Percentiles rank a stretch among this genome's conserved stretches.
These are phyloP conservation scores for Calamus simplicifolius DNA, from an alignment of 176 grass and related monocot genomes.

Conservation along the genomic window DNA sequence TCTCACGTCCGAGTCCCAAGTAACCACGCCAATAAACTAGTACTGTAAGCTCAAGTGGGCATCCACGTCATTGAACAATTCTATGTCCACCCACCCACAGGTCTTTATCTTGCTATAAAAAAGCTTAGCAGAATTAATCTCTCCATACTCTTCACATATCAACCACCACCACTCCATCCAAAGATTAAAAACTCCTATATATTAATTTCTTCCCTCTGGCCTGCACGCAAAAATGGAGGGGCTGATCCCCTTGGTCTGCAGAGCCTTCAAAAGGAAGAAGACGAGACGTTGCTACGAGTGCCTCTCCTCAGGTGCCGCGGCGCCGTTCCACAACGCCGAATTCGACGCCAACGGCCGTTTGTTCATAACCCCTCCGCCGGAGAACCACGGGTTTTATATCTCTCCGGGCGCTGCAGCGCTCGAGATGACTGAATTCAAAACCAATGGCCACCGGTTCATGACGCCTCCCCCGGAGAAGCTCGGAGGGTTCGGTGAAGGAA, in stretches of 20 bases:
- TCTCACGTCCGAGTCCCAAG: no score
- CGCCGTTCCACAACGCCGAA: background rate
- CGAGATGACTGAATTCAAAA: background rate
- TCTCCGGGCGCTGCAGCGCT: background rate
- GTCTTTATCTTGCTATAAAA: no score
- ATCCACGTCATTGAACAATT: no score
- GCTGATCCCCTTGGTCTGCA: slow-evolving; percentile 37
- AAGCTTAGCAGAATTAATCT: background rate
- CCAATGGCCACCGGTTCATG: background rate
- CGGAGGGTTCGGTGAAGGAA: no score
- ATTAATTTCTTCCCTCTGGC: background rate
- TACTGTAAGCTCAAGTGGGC: no score
- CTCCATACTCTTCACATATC: background rate
- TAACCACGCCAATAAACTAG: no score
- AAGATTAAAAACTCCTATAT: slow-evolving; percentile 1
- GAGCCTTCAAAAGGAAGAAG: slow-evolving; percentile 51
- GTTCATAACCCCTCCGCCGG: slow-evolving; percentile 27
- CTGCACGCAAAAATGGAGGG: slow-evolving; percentile 37
- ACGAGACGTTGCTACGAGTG: slow-evolving; percentile 28
- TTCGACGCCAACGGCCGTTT: background rate
- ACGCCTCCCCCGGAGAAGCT: no score
- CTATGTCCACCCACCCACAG: no score
- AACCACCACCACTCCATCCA: background rate
- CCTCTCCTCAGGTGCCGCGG: slow-evolving; percentile 31
- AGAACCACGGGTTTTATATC: slow-evolving; percentile 7